Evolutionary conservation across 192 early-diverging fungal genomes (phyloP), one percentile per base, ranked within the genome.

Genomic region (Backusella macrospora): DNA sequence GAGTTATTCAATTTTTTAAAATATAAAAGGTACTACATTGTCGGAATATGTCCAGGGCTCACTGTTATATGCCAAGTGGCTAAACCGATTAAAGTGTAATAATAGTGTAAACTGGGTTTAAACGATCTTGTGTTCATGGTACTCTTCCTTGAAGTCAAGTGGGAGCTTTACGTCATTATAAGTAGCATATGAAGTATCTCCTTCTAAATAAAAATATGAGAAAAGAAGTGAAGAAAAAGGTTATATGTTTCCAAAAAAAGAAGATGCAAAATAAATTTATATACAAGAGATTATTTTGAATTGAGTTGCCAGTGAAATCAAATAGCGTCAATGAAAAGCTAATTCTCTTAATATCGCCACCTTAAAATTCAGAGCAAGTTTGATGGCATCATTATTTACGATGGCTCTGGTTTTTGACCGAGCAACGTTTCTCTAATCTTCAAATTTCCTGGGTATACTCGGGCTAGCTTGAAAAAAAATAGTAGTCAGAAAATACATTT

Each of bases 61-160:
- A 59, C 52, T 59, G 52, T 26, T 23, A 59, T 59, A 59, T 13
- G 52, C 52, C 52, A 59, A 59, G 21, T 59, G 21, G 26, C 52
- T 59, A 59, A 59, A 59, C 52, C 52, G 21, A 59, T 59, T 59
- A 59, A 59, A 59, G 52, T 59, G 21, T 59, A 59, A 23, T 21
- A 59, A 59, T 59, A 59, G 52, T 26, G 52, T 59, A 59, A 59
- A 59, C 52, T 59, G 52, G 52, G 52, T 59, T 59, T 59, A 59
- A 59, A 59, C 52, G 52, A 59, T 59, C 52, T 59, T 59, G 52
- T 59, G 52, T 59, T 23, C 52, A 59, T 26, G 21, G 26, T 59
- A 59, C 52, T 59, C 21, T 59, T 59, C 21, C 21, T 59, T 59
- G 5, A 21, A 59, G 26, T 26, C 21, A 59, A 59, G 52, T 59